Percentiles rank a stretch among this genome's conserved stretches.
These are phyloP conservation scores for Gyromitra esculenta DNA, from an alignment of 2,329 filamentous ascomycete species.

Conservation along the genomic window DNA sequence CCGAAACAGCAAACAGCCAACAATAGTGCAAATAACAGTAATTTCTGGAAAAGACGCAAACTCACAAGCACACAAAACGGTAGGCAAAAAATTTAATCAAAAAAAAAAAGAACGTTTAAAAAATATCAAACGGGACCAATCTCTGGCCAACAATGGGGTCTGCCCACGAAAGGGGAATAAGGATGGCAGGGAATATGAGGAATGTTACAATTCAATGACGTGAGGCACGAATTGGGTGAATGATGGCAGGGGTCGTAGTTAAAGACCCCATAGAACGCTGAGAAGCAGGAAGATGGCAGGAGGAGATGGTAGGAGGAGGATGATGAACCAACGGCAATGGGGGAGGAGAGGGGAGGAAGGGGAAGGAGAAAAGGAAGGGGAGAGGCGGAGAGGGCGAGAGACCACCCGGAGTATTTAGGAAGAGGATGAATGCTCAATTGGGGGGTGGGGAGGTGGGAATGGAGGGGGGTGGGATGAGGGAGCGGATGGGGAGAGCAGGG, in stretches of 20 bases:
- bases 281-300: conserved; percentile 22
- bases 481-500: neutral
- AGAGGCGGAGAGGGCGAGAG: conserved; percentile 13
- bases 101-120: conserved; percentile 11
- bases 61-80: conserved; percentile 8
- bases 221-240: conserved; percentile 32
- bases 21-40: conserved; percentile 36
- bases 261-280: conserved; percentile 42
- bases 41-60: conserved; percentile 16
- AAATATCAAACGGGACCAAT: conserved; percentile 12
- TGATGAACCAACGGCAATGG: conserved; percentile 6
- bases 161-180: conserved; percentile 23
- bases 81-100: conserved; percentile 12
- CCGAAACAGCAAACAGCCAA: conserved; percentile 36
- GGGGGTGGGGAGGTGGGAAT: neutral
- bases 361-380: conserved; percentile 15
- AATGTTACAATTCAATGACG: conserved; percentile 35
- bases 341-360: neutral
- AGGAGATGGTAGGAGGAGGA: conserved; percentile 26
- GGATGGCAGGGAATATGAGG: conserved; percentile 20
- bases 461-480: neutral
- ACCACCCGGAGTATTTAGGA: conserved; percentile 38
- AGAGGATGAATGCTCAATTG: conserved; percentile 26
- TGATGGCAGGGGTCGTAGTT: conserved; percentile 40
- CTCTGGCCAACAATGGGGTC: conserved; percentile 4